Evolutionary conservation across 2,329 filamentous ascomycete genomes (phyloP).

Genomic region (Aphanocladium album): DNA sequence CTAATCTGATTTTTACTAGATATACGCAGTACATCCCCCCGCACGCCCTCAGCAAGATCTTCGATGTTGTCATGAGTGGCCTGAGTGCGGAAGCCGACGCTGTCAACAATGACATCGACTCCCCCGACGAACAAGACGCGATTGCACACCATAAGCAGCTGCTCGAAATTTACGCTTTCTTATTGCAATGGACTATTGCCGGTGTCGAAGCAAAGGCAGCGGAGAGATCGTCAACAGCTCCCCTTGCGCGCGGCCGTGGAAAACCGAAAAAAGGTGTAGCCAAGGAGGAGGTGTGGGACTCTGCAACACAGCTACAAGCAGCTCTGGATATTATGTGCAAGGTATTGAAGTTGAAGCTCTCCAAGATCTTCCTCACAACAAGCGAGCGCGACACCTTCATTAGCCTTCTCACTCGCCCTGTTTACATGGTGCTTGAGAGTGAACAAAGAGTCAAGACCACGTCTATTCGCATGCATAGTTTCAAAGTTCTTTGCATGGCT

Average conservation of each 20-base stretch:
- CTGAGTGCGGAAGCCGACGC: constrained; percentile 80
- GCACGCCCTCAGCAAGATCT: constrained; percentile 82
- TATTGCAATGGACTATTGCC: constrained; percentile 91
- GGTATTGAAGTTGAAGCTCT: constrained; percentile 85
- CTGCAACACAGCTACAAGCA: constrained; percentile 76
- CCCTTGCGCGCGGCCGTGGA: constrained; percentile 66
- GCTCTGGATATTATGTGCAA: constrained; percentile 95
- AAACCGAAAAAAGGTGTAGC: constrained; percentile 72
- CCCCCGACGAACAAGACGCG: constrained; percentile 79
- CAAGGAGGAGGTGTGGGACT: constrained; percentile 86
- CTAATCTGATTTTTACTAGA: constrained; percentile 46
- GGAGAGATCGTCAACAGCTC: constrained; percentile 71
- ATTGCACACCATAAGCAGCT: constrained; percentile 84
- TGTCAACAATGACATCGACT: constrained; percentile 80
- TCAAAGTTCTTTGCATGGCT: constrained; percentile 93
- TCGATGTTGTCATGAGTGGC: constrained; percentile 84
- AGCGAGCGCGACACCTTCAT: constrained; percentile 96
- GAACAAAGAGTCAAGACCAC: constrained; percentile 88
- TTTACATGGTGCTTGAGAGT: constrained; percentile 91
- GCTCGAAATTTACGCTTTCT: constrained; percentile 88
- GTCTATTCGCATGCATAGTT: constrained; percentile 89
- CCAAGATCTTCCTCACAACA: constrained; percentile 91
- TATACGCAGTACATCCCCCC: constrained; percentile 74
- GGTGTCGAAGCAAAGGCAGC: constrained; percentile 91
- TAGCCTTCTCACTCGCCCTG: constrained; percentile 81